Conservation (phyloP, 306 rosid genomes). For the Hippophae tibetana region DNA sequence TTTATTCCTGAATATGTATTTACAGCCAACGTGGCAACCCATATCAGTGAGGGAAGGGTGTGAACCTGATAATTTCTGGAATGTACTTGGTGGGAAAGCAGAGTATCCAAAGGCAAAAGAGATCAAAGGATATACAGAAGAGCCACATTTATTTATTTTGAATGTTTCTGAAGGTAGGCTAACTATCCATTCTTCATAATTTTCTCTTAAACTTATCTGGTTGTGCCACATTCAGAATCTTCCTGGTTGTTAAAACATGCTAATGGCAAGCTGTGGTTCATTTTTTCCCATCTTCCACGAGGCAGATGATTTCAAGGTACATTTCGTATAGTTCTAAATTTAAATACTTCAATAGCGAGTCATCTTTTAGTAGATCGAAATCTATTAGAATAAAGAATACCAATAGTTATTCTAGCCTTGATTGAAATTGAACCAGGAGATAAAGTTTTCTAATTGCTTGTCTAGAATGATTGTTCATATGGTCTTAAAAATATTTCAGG, state of each 20-base stretch:
- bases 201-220: conserved; percentile 27
- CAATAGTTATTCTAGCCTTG: background rate
- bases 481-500: conserved; percentile 43
- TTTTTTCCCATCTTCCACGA: conserved; percentile 32
- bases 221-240: conserved; percentile 51
- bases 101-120: conserved; percentile 75
- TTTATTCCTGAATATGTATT: conserved; percentile 16
- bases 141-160: conserved; percentile 71
- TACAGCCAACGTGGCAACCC: conserved; percentile 76
- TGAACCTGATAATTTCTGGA: conserved; percentile 80
- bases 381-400: background rate
- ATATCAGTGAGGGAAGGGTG: conserved; percentile 86
- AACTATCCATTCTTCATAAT: conserved; percentile 15
- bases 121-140: conserved; percentile 55
- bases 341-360: conserved; percentile 6
- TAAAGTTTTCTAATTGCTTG: background rate
- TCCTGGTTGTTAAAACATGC: conserved; percentile 39
- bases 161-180: conserved; percentile 55
- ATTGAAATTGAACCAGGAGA: background rate
- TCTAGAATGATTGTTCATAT: conserved; percentile 15
- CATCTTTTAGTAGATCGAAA: background rate
- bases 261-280: conserved; percentile 65
- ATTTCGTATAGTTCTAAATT: conserved; percentile 6
- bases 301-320: conserved; percentile 89
- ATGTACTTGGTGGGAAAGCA: conserved; percentile 56